phyloP scores from a whole-genome alignment of 352 stramenopile species.

The Globisporangium spinosum region DNA sequence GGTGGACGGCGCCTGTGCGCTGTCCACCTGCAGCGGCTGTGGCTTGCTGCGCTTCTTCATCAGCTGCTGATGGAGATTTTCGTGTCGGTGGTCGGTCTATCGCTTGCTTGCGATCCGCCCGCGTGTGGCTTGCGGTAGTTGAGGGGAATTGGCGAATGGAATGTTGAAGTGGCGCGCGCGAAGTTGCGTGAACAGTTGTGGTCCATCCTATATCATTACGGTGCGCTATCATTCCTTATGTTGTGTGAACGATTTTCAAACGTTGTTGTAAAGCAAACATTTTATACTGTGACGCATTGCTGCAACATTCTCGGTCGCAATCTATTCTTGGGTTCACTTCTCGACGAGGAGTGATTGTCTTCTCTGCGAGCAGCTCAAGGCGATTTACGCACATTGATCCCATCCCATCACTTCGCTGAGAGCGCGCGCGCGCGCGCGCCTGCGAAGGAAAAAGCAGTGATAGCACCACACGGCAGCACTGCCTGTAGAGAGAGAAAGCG shows the following conservation, averaged over 20 bases:
- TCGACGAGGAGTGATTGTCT: neutral
- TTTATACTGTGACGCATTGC: neutral
- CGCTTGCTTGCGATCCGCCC: no score
- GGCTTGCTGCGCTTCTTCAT: conserved; percentile 11
- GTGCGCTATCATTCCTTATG: neutral
- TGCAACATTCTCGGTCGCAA: neutral
- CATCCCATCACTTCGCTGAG: neutral
- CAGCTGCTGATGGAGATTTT: neutral
- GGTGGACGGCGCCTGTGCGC: neutral
- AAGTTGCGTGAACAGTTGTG: neutral
- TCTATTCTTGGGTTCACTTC: conserved; percentile 10
- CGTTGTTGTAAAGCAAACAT: neutral
- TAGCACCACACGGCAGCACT: neutral
- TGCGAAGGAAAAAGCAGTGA: neutral
- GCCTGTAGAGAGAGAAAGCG: neutral
- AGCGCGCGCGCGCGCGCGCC: no score
- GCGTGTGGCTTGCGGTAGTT: no score
- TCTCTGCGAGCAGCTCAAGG: neutral
- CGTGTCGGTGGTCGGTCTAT: neutral
- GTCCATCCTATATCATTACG: neutral
- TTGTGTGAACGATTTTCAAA: conserved; percentile 1
- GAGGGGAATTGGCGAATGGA: neutral
- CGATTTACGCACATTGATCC: neutral
- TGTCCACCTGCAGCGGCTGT: conserved; percentile 5
- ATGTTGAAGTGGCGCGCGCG: conserved; percentile 5